phyloP scores from a whole-genome alignment of 1,284 basidiomycete species.

The Puccinia triticina region DNA sequence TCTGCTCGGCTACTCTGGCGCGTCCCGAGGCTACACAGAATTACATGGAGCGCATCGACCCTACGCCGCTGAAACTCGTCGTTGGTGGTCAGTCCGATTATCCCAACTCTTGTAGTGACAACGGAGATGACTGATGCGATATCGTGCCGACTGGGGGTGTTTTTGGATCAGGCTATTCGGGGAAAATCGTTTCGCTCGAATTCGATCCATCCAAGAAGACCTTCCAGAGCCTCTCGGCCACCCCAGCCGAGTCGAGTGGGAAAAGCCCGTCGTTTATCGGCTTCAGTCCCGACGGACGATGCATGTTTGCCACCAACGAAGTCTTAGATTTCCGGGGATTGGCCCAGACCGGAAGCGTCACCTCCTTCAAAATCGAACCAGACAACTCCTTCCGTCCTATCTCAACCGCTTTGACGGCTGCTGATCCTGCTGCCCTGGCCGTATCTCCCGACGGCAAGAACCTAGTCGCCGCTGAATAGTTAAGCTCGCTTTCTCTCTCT shows the following conservation, averaged over 20 bases:
- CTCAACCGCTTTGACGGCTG: constrained; percentile 6
- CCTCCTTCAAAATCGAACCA: not conserved
- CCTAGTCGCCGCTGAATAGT: constrained; percentile 34
- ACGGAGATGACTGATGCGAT: not conserved
- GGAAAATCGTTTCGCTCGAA: constrained; percentile 1
- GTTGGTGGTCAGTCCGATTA: constrained; percentile 28
- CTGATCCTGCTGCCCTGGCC: not conserved
- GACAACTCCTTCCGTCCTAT: not conserved
- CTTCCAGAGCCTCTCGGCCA: not conserved
- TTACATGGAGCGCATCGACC: not conserved
- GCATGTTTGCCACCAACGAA: not conserved
- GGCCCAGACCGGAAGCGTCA: constrained; percentile 24
- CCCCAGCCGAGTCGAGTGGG: not conserved
- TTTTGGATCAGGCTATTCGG: constrained; percentile 12
- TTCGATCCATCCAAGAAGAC: constrained; percentile 4
- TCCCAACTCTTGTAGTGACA: not conserved
- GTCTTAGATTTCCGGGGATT: not conserved
- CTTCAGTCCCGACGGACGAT: constrained; percentile 4
- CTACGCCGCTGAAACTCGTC: constrained; percentile 10
- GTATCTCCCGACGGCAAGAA: constrained; percentile 21
- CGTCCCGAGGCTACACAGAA: not conserved
- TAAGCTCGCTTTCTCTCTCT: not conserved
- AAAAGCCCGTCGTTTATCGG: constrained; percentile 15
- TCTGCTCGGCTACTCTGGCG: not conserved
- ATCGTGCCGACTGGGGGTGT: too few relatives aligned